Evolutionary conservation across 1,284 basidiomycete species (phyloP).

Genomic region (Ganoderma sp.): DNA sequence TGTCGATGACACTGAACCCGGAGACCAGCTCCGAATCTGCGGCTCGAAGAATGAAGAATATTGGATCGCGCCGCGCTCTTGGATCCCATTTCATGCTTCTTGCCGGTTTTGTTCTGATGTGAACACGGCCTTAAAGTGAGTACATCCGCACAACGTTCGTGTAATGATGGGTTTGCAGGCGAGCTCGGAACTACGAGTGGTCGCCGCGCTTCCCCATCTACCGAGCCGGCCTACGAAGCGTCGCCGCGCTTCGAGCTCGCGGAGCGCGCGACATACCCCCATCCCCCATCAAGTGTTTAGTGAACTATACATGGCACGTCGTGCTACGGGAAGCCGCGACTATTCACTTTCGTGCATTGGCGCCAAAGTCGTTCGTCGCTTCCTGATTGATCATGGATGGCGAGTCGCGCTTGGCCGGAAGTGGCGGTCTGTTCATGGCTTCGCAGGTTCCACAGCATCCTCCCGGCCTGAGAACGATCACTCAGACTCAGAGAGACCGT

Average conservation of each 20-base stretch:
- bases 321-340: neutral
- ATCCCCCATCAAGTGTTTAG: neutral
- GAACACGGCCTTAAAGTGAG: neutral
- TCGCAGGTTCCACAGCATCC: neutral
- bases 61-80: neutral
- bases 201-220: no score
- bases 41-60: neutral
- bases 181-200: neutral
- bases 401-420: neutral
- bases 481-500: neutral
- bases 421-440: neutral
- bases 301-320: neutral
- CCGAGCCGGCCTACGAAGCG: no score
- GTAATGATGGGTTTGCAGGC: neutral
- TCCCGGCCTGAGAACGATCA: neutral
- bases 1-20: neutral
- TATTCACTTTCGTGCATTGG: neutral
- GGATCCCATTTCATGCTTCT: neutral
- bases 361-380: neutral
- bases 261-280: neutral
- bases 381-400: neutral
- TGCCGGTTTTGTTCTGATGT: neutral
- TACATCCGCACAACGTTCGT: neutral
- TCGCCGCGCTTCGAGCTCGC: neutral
- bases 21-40: neutral